phyloP scores from a whole-genome alignment of 1,284 basidiomycete species.

The Anthracocystis walkeri region DNA sequence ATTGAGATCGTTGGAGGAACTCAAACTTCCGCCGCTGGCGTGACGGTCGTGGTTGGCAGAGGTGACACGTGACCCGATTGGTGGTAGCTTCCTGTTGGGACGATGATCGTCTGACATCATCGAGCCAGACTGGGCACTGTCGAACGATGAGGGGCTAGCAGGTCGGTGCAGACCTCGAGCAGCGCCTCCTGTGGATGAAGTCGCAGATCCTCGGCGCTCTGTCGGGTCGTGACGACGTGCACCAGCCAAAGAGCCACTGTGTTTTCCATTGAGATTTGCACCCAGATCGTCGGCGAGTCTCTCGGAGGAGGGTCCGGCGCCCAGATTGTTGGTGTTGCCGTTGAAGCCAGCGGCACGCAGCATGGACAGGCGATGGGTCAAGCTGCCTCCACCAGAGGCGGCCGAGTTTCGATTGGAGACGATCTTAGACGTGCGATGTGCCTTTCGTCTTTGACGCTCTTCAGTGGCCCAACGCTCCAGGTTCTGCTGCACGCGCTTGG shows the following conservation, averaged over 20 bases:
- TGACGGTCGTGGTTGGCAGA: slow-evolving; percentile 15
- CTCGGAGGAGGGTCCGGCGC: slow-evolving; percentile 47
- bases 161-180: slow-evolving; percentile 23
- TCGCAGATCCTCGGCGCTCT: slow-evolving; percentile 14
- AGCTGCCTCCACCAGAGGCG: slow-evolving; percentile 9
- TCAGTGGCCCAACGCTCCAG: slow-evolving; percentile 60
- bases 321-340: slow-evolving; percentile 28
- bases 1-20: slow-evolving; percentile 2
- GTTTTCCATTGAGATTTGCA: slow-evolving; percentile 21
- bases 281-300: slow-evolving; percentile 31
- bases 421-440: slow-evolving; percentile 50
- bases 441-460: slow-evolving; percentile 56
- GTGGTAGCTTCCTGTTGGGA: slow-evolving; percentile 35
- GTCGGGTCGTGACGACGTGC: slow-evolving; percentile 2
- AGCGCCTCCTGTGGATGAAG: slow-evolving; percentile 13
- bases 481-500: slow-evolving; percentile 55
- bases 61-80: slow-evolving; percentile 41
- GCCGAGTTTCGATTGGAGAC: slow-evolving; percentile 23
- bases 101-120: slow-evolving; percentile 35
- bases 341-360: slow-evolving; percentile 16
- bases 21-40: slow-evolving; percentile 13
- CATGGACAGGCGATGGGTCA: slow-evolving; percentile 37
- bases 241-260: slow-evolving; percentile 2
- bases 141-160: slow-evolving; percentile 31
- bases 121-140: slow-evolving; percentile 36